A percentile compares a stretch with the other conserved stretches of the same genome.
Conservation (phyloP, 2,329 filamentous ascomycete genomes). For the Aspergillus nomiae region DNA sequence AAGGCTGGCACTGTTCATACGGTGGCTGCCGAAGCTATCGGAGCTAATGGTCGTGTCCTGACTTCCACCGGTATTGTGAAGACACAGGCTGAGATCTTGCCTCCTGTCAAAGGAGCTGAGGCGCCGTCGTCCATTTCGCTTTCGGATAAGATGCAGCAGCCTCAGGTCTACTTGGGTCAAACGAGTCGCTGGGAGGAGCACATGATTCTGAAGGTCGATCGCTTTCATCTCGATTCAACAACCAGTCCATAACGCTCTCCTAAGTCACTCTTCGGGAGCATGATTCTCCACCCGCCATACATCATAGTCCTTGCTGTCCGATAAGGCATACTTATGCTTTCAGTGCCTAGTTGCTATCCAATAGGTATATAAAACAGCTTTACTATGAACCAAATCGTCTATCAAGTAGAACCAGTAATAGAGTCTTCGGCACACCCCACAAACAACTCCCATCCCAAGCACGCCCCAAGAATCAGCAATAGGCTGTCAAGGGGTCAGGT, state of each 20-base stretch:
- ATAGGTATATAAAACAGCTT: neutral
- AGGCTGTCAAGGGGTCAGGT: too few relatives aligned
- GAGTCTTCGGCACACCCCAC: neutral
- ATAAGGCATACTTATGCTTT: neutral
- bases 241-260: neutral
- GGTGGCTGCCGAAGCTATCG: conserved; percentile 45
- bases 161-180: conserved; percentile 4
- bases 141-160: conserved; percentile 1
- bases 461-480: neutral
- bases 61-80: conserved; percentile 26
- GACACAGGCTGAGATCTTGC: conserved; percentile 24
- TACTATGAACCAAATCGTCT: neutral
- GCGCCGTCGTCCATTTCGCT: neutral
- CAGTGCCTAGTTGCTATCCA: neutral
- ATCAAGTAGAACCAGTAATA: neutral
- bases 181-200: conserved; percentile 14
- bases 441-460: neutral
- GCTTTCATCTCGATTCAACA: neutral
- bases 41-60: conserved; percentile 27
- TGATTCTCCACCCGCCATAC: neutral
- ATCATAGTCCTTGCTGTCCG: neutral
- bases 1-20: conserved; percentile 30
- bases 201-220: conserved; percentile 18
- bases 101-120: conserved; percentile 7
- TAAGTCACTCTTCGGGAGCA: neutral